Evolutionary conservation across 2,329 filamentous ascomycete genomes (phyloP).

Genomic region (Fusarium succisae): DNA sequence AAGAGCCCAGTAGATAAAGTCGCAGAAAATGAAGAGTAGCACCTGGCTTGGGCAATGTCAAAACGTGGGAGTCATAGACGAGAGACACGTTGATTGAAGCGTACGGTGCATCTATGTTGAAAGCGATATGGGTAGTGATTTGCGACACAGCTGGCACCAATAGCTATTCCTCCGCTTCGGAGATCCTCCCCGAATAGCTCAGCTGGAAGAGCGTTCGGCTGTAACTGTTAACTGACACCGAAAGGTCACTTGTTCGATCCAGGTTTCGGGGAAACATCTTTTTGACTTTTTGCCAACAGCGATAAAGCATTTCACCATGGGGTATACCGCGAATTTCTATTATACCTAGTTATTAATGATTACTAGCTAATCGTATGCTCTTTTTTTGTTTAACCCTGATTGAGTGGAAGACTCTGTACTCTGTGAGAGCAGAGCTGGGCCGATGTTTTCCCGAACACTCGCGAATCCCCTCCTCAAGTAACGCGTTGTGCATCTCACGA

Average conservation of each 20-base stretch:
- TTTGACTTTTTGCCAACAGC: not conserved
- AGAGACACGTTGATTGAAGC: not conserved
- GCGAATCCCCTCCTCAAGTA: not conserved
- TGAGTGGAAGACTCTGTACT: not conserved
- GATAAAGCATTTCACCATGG: no score
- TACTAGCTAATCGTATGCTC: no score
- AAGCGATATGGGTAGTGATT: fast-evolving
- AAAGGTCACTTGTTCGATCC: conserved; percentile 29
- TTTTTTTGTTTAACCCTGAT: no score
- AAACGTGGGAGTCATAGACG: fast-evolving
- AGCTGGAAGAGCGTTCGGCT: conserved; percentile 28
- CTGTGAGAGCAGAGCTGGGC: not conserved
- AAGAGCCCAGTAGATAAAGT: not conserved
- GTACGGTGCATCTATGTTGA: fast-evolving
- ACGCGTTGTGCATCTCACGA: not conserved
- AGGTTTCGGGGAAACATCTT: conserved; percentile 18
- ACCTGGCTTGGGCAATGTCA: no score
- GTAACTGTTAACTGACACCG: conserved; percentile 25
- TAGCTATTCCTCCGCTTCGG: conserved; percentile 18
- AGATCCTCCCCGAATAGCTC: conserved; percentile 26
- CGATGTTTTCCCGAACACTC: not conserved
- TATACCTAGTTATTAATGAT: not conserved
- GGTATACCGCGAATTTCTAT: not conserved
- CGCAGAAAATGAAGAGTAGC: not conserved
- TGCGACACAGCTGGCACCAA: fast-evolving